Evolutionary conservation across 2,329 filamentous ascomycete species (phyloP).

Genomic region (Arachnopeziza araneosa): DNA sequence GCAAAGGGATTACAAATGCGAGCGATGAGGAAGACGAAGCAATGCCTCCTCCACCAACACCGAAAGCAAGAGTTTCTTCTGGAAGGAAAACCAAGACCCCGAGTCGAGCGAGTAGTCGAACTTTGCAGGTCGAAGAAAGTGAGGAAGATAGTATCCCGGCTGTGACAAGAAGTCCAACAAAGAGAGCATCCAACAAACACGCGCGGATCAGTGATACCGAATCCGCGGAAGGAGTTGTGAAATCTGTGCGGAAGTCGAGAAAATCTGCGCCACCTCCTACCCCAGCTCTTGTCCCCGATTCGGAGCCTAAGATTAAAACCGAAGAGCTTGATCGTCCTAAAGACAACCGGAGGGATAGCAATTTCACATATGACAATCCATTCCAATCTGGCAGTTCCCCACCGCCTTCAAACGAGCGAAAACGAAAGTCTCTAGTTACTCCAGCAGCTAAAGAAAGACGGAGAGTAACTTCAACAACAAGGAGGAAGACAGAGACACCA

Average conservation of each 20-base stretch:
- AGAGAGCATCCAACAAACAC: slow-evolving; percentile 37
- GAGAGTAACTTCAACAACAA: slow-evolving; percentile 35
- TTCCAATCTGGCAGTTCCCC: slow-evolving; percentile 85
- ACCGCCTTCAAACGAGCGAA: slow-evolving; percentile 43
- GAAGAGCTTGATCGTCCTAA: slow-evolving; percentile 42
- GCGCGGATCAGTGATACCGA: slow-evolving; percentile 48
- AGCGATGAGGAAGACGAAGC: slow-evolving; percentile 52
- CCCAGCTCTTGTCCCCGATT: slow-evolving; percentile 6
- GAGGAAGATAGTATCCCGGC: slow-evolving; percentile 6
- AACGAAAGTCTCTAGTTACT: slow-evolving; percentile 31
- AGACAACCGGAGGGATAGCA: slow-evolving; percentile 46
- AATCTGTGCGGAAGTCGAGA: slow-evolving; percentile 45
- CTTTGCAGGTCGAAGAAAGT: slow-evolving; percentile 6
- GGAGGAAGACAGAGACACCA: slow-evolving; percentile 45
- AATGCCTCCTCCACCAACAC: slow-evolving; percentile 43
- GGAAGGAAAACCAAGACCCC: slow-evolving; percentile 43
- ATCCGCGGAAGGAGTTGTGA: slow-evolving; percentile 36
- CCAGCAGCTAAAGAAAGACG: slow-evolving; percentile 35
- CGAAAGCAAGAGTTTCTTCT: slow-evolving; percentile 38
- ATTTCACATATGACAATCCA: slow-evolving; percentile 86
- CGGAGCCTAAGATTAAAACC: slow-evolving; percentile 43
- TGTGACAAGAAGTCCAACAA: slow-evolving; percentile 19
- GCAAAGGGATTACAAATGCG: slow-evolving; percentile 72
- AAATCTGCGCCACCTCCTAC: slow-evolving; percentile 35
- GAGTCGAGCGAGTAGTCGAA: slow-evolving; percentile 30